Base-by-base conservation (phyloP, 768 basidiomycete species). In the Pholiota molesta region DNA sequence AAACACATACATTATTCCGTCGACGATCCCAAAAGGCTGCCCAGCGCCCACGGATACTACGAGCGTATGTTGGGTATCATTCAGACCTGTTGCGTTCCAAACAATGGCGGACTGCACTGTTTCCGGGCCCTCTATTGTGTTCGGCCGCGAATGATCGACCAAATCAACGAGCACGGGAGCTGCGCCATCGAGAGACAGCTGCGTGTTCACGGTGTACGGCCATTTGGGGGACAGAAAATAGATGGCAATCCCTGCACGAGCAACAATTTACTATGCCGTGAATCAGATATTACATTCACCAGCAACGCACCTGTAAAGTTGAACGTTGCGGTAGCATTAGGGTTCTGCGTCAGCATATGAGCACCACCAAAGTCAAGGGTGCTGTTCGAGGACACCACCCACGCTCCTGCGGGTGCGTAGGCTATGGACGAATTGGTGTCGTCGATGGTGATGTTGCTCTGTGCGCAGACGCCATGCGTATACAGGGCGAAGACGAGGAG, bases 161-260 rank as follows among this genome's bases (percentile, higher is more conserved):
- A 81, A 73, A 65, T 81, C 77, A 49, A 81, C 67, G 40, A 78
- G 69, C 1, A 70, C 57, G 4, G 45, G 28, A 14, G 73, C 66
- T n/a, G 72, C 74, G 8, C 69, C 72, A 61, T 81, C 81, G 29
- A 83, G 63, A 3, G 74, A 73, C 5, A 83, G 53, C 6, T 75
- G 74, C 1, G 79, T 79, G 55, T 71, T 78, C 47, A 81, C 81
- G 11, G 60, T 57, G 67, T 80, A 82, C 16, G 82, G 82, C 81
- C 81, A 83, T 7, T 76, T 69, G 13, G 82, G 80, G 0, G 77
- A 76, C 45, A 80, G 62, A 61, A 78, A 80, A 52, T 79, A 81
- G 17, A 83, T 71, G 1, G 78, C 78, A 6, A 77, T 73, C 29
- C 81, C 82, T 82, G 59, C 26, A 58, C 69, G 13, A 16, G 19